Conservation (phyloP, 1,139 yeast species). For the Maudiozyma humilis region DNA sequence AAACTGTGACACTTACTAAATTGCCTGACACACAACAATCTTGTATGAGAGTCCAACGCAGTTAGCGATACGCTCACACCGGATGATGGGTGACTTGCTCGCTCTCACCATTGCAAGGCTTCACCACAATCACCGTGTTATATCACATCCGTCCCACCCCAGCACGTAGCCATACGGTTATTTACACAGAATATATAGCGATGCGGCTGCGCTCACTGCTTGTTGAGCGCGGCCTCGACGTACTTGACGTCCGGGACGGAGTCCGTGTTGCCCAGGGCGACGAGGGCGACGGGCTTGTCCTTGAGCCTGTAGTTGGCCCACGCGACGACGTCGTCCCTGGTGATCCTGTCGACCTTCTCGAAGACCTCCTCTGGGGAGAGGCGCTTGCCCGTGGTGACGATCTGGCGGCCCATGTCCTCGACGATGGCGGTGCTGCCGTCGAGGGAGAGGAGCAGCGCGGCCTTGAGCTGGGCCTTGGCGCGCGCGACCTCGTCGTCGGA, state of each 20-base stretch:
- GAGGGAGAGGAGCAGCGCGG: constrained; percentile 75
- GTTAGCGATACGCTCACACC: no score
- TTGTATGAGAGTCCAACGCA: no score
- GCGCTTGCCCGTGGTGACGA: constrained; percentile 88
- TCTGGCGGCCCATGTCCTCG: constrained; percentile 95
- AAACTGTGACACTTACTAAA: no score
- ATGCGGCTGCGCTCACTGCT: not conserved
- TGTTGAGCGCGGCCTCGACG: constrained; percentile 13
- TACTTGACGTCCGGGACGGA: constrained; percentile 31
- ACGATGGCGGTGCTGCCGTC: constrained; percentile 96
- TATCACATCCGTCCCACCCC: no score
- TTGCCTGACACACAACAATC: no score
- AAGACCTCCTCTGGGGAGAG: constrained; percentile 89
- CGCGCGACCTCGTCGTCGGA: constrained; percentile 84
- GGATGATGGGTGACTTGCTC: no score
- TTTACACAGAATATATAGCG: not conserved
- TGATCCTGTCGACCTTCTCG: constrained; percentile 68
- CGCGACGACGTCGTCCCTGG: constrained; percentile 67
- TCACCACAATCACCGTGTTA: no score
- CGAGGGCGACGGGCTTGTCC: constrained; percentile 76
- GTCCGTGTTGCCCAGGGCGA: constrained; percentile 77
- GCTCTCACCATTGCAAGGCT: no score
- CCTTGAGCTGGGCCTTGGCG: constrained; percentile 90
- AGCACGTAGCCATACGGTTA: no score
- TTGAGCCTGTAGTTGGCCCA: constrained; percentile 85